Conservation (phyloP, 192 early-diverging fungal genomes). For the Entomortierella beljakovae region DNA sequence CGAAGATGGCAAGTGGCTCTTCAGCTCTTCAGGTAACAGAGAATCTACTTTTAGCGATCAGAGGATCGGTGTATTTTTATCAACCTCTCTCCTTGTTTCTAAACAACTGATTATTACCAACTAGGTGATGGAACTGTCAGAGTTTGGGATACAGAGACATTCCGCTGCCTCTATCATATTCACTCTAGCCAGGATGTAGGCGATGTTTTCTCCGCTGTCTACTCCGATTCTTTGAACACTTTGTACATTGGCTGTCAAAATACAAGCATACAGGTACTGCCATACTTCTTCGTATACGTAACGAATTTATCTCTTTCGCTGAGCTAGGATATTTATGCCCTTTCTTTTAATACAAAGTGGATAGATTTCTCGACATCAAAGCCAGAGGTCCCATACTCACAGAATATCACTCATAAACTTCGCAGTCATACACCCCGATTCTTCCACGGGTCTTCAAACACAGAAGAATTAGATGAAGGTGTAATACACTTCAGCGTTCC, state of each 20-base stretch:
- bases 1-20: conserved; percentile 59
- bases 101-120: background rate
- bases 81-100: conserved; percentile 16
- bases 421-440: conserved; percentile 33
- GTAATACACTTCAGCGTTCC: conserved; percentile 69
- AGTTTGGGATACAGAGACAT: conserved; percentile 72
- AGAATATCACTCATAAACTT: conserved; percentile 38
- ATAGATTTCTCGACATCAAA: conserved; percentile 41
- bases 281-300: too few species aligned
- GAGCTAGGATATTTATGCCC: background rate
- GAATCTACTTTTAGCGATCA: background rate
- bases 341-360: conserved; percentile 24
- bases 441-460: conserved; percentile 14
- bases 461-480: conserved; percentile 50
- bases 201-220: conserved; percentile 74
- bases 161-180: conserved; percentile 71
- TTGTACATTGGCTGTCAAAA: conserved; percentile 83
- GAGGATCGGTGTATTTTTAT: conserved; percentile 26
- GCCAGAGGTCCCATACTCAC: conserved; percentile 29
- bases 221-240: conserved; percentile 61
- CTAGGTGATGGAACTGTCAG: conserved; percentile 78
- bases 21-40: conserved; percentile 64
- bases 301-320: too few species aligned
- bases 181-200: conserved; percentile 79
- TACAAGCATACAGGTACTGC: conserved; percentile 75